Percentiles rank a stretch among this genome's conserved stretches.
Evolutionary conservation across 768 basidiomycete genomes (phyloP).

Genomic region (Lactarius evosmus): DNA sequence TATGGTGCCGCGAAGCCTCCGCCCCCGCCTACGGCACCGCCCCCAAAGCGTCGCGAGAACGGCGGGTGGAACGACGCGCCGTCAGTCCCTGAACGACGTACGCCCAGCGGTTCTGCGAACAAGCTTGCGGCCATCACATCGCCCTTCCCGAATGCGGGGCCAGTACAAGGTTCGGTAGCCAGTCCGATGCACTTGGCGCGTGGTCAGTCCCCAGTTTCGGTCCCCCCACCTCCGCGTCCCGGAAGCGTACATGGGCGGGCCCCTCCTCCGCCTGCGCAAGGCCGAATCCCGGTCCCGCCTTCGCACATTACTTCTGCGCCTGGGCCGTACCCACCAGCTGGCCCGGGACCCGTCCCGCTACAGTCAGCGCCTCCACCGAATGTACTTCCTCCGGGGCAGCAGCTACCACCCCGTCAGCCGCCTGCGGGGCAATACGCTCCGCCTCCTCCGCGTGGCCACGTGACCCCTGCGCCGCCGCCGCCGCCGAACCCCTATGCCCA

Average conservation of each 20-base stretch:
- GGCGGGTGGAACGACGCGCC: slow-evolving; percentile 95
- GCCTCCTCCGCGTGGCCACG: slow-evolving; percentile 34
- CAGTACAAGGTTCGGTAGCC: slow-evolving; percentile 32
- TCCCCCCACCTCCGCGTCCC: slow-evolving; percentile 59
- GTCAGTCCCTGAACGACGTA: slow-evolving; percentile 45
- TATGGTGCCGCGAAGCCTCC: slow-evolving; percentile 41
- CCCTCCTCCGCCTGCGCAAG: slow-evolving; percentile 20
- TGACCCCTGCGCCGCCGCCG: slow-evolving; percentile 28
- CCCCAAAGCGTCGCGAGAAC: slow-evolving; percentile 49
- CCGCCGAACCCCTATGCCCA: slow-evolving; percentile 39
- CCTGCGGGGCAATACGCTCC: slow-evolving; percentile 36
- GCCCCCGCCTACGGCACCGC: slow-evolving; percentile 56
- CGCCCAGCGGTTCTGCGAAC: slow-evolving; percentile 45
- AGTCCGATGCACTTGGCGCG: slow-evolving; percentile 27
- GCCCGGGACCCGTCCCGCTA: not conserved
- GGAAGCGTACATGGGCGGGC: slow-evolving; percentile 46
- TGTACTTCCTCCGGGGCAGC: slow-evolving; percentile 17
- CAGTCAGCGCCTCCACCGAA: slow-evolving; percentile 14
- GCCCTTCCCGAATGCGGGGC: slow-evolving; percentile 74
- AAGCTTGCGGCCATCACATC: slow-evolving; percentile 77
- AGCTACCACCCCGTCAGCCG: slow-evolving; percentile 35
- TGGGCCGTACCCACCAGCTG: slow-evolving; percentile 18
- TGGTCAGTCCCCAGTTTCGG: slow-evolving; percentile 40
- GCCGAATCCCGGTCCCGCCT: slow-evolving; percentile 18
- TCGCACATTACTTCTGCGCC: not conserved